phyloP scores from a whole-genome alignment of 176 grass and related monocot species.

The Dactylis glomerata region DNA sequence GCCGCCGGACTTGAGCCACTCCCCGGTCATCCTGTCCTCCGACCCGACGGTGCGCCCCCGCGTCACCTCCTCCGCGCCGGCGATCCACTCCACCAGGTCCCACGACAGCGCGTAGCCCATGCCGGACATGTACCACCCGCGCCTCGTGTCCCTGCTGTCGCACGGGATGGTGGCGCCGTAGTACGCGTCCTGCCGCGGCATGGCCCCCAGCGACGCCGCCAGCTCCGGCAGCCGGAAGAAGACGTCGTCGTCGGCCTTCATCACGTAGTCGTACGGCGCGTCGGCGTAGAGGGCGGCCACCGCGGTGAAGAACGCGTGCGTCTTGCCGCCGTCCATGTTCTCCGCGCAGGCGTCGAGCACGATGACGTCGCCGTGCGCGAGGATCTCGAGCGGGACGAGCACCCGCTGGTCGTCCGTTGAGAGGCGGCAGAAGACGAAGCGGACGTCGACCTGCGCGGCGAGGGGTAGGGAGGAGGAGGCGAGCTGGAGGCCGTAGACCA shows the following conservation, averaged over 20 bases:
- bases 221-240: slow-evolving; percentile 53
- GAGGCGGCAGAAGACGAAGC: slow-evolving; percentile 62
- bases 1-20: slow-evolving; percentile 47
- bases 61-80: slow-evolving; percentile 22
- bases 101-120: slow-evolving; percentile 83
- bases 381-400: slow-evolving; percentile 60
- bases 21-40: slow-evolving; percentile 71
- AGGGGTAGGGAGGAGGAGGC: neutral
- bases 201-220: slow-evolving; percentile 31
- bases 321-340: slow-evolving; percentile 69
- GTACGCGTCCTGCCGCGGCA: slow-evolving; percentile 65
- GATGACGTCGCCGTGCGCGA: slow-evolving; percentile 51
- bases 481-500: slow-evolving; percentile 55
- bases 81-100: slow-evolving; percentile 49
- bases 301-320: slow-evolving; percentile 54
- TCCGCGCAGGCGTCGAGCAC: slow-evolving; percentile 60
- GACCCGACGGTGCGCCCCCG: slow-evolving; percentile 33
- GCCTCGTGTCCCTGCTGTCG: slow-evolving; percentile 35
- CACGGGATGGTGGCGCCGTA: slow-evolving; percentile 60
- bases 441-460: slow-evolving; percentile 45
- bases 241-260: slow-evolving; percentile 80
- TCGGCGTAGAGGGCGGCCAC: slow-evolving; percentile 34
- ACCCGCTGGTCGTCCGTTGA: slow-evolving; percentile 56
- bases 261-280: slow-evolving; percentile 70
- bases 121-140: slow-evolving; percentile 57